These are phyloP conservation scores for Glycine soja DNA, from an alignment of 306 rosid genomes.

Conservation along the genomic window DNA sequence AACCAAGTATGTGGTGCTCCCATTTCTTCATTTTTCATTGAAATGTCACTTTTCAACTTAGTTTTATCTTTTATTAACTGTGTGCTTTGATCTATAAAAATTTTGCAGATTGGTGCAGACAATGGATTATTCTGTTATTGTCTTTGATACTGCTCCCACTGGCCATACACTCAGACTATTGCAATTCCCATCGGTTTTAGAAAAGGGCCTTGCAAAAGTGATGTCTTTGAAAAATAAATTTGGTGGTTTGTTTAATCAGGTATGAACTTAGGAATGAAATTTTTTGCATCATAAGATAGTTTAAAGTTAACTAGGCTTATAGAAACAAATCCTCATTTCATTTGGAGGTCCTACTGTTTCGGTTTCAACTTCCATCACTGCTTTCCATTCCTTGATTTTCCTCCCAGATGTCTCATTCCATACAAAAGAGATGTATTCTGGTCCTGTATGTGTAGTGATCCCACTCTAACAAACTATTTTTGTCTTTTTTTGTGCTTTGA, in stretches of 20 bases:
- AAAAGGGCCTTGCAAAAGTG: slow-evolving; percentile 92
- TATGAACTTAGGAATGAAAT: slow-evolving; percentile 35
- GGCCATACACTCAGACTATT: slow-evolving; percentile 94
- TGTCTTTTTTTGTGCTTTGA: too few species aligned
- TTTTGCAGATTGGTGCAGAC: slow-evolving; percentile 94
- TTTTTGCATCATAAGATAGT: slow-evolving; percentile 18
- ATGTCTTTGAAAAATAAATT: slow-evolving; percentile 97
- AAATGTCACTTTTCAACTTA: slow-evolving; percentile 21
- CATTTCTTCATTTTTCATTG: slow-evolving; percentile 29
- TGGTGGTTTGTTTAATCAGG: slow-evolving; percentile 93
- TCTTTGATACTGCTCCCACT: slow-evolving; percentile 99
- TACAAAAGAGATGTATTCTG: too few species aligned
- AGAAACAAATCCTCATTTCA: too few species aligned
- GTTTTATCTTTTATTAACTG: neutral
- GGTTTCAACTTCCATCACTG: too few species aligned
- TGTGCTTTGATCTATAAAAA: slow-evolving; percentile 34
- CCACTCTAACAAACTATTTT: too few species aligned
- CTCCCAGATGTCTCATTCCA: too few species aligned
- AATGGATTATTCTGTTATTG: slow-evolving; percentile 97
- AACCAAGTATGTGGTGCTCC: neutral
- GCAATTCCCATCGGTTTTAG: slow-evolving; percentile 96
- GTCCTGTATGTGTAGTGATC: too few species aligned
- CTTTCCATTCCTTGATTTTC: too few species aligned
- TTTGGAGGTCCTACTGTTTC: too few species aligned
- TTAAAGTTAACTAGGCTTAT: slow-evolving; percentile 7